Evolutionary conservation across 2,329 filamentous ascomycete genomes (phyloP).

Genomic region (Helotiales sp.): DNA sequence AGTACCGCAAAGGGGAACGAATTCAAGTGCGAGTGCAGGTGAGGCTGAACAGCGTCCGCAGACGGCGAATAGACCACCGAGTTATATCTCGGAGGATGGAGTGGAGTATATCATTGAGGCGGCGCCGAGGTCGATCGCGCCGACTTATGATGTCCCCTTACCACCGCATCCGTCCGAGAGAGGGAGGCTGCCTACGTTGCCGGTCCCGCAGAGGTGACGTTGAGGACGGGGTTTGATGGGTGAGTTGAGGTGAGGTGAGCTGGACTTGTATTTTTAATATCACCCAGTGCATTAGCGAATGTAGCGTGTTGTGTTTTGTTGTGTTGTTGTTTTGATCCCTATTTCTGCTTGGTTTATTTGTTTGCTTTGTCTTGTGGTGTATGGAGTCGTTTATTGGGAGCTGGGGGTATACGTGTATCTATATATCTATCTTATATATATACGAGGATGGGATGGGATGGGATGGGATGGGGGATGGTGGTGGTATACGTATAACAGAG

Average conservation of each 20-base stretch:
- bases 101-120: constrained; percentile 74
- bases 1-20: constrained; percentile 19
- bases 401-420: not conserved
- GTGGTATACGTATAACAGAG: constrained; percentile 1
- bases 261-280: not conserved
- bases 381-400: not conserved
- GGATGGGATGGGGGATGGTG: not conserved
- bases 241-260: no score
- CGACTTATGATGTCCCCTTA: constrained; percentile 51
- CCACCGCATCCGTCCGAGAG: constrained; percentile 56
- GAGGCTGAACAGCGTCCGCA: constrained; percentile 29
- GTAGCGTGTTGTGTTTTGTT: not conserved
- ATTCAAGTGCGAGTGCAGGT: constrained; percentile 15
- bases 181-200: constrained; percentile 13
- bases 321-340: not conserved
- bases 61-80: constrained; percentile 66
- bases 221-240: not conserved
- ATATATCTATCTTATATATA: no score
- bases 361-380: not conserved
- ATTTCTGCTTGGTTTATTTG: not conserved
- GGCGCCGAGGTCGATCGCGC: constrained; percentile 61
- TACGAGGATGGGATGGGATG: not conserved
- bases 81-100: constrained; percentile 77
- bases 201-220: not conserved
- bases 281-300: constrained; percentile 8